These are phyloP conservation scores for Pterocarpus macrocarpus DNA, from an alignment of 306 rosid genomes.

Conservation along the genomic window DNA sequence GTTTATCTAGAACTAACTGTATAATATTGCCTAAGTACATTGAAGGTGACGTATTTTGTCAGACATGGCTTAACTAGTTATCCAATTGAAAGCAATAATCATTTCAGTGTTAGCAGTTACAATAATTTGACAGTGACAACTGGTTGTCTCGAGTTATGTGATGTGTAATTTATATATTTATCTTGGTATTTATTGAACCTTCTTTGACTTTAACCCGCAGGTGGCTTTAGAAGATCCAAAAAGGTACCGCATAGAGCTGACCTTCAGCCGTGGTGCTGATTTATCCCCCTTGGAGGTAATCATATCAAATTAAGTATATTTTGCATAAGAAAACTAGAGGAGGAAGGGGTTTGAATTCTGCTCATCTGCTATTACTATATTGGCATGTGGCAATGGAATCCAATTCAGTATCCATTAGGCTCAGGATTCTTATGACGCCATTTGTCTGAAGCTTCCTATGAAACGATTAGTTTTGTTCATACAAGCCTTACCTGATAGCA, in stretches of 20 bases:
- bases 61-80: background rate
- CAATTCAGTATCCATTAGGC: background rate
- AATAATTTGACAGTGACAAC: conserved; percentile 19
- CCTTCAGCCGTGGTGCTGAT: conserved; percentile 98
- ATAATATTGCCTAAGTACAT: background rate
- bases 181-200: conserved; percentile 36
- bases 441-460: background rate
- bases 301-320: conserved; percentile 34
- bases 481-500: conserved; percentile 11
- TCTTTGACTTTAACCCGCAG: conserved; percentile 61
- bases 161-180: conserved; percentile 12
- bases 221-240: conserved; percentile 88
- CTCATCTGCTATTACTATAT: conserved; percentile 11
- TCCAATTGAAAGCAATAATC: conserved; percentile 35
- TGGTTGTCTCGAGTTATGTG: conserved; percentile 23
- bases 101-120: background rate
- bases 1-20: background rate
- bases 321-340: background rate
- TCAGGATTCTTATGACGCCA: conserved; percentile 10
- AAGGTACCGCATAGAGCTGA: conserved; percentile 86
- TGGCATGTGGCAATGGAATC: conserved; percentile 7
- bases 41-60: conserved; percentile 15
- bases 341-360: conserved; percentile 8
- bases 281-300: conserved; percentile 92
- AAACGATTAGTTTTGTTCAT: background rate